Conservation (phyloP, 2,329 filamentous ascomycete species). For the Cytospora mali region DNA sequence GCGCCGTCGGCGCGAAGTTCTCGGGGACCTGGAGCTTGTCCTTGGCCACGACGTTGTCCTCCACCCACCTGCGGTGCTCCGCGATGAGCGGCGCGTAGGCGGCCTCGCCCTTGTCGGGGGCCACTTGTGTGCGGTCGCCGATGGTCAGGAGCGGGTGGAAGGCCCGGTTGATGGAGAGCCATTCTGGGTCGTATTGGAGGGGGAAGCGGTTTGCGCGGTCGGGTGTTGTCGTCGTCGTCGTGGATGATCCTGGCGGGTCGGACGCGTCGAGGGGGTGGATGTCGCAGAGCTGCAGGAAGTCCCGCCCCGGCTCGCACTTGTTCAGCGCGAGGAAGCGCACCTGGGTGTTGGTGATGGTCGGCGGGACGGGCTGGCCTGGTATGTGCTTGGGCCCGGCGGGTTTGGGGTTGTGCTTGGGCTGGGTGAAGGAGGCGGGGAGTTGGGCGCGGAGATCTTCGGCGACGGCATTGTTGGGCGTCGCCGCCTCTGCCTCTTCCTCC, state of each 20-base stretch:
- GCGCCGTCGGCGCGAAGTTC: constrained; percentile 78
- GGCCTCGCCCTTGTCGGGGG: constrained; percentile 67
- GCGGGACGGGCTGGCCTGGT: constrained; percentile 66
- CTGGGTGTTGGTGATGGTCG: constrained; percentile 73
- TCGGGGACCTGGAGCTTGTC: constrained; percentile 70
- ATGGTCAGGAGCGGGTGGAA: constrained; percentile 69
- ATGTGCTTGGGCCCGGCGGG: constrained; percentile 49
- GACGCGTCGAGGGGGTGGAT: constrained; percentile 53
- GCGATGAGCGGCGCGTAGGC: constrained; percentile 70
- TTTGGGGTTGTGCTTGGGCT: constrained; percentile 39
- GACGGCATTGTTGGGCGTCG: constrained; percentile 44
- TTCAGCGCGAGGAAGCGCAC: constrained; percentile 89
- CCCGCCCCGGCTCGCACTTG: constrained; percentile 79
- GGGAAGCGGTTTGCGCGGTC: constrained; percentile 48
- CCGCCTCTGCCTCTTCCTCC: constrained; percentile 29
- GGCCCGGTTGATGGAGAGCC: constrained; percentile 88
- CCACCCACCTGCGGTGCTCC: constrained; percentile 75
- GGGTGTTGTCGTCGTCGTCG: constrained; percentile 26
- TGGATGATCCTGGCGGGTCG: constrained; percentile 44
- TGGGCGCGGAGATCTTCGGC: constrained; percentile 69
- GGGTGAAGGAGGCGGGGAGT: constrained; percentile 74
- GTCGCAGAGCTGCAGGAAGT: constrained; percentile 80
- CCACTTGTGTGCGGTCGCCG: constrained; percentile 57
- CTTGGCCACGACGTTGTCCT: constrained; percentile 68
- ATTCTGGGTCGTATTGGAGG: constrained; percentile 87